Conservation (phyloP, 108 stramenopile species). For the Pseudonitzschia multiseries region DNA sequence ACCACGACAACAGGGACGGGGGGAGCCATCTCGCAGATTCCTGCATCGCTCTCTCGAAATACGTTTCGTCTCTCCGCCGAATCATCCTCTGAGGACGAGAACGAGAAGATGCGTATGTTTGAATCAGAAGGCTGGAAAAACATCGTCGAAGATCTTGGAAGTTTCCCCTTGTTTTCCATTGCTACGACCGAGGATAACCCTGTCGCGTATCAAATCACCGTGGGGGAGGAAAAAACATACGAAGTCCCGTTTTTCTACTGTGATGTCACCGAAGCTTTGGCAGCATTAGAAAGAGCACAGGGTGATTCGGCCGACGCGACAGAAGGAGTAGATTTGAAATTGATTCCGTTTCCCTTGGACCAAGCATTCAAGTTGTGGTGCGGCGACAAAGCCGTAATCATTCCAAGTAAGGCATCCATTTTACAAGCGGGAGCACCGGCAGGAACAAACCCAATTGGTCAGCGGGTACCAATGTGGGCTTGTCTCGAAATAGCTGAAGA, state of each 20-base stretch:
- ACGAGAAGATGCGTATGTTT: conserved; percentile 42
- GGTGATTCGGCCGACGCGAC: conserved; percentile 10
- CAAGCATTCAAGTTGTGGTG: conserved; percentile 52
- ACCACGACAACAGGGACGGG: not conserved
- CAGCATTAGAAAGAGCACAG: conserved; percentile 48
- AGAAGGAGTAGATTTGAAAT: conserved; percentile 14
- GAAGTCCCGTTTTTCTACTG: conserved; percentile 59
- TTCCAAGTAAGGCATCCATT: conserved; percentile 52
- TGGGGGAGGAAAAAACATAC: conserved; percentile 14
- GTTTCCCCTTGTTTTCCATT: conserved; percentile 52
- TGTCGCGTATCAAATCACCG: conserved; percentile 45
- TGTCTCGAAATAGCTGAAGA: conserved; percentile 71
- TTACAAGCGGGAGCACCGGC: conserved; percentile 62
- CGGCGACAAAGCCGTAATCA: conserved; percentile 55
- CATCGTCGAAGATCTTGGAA: conserved; percentile 49
- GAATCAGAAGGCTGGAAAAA: conserved; percentile 52
- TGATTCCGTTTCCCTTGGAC: conserved; percentile 40
- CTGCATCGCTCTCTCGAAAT: not conserved
- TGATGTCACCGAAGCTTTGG: conserved; percentile 56
- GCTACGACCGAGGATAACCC: conserved; percentile 62
- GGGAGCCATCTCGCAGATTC: not conserved
- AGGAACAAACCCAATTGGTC: conserved; percentile 58
- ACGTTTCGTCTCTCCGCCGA: not conserved
- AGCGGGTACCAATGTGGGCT: conserved; percentile 65
- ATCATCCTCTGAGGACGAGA: not conserved